Percentiles rank a stretch among this genome's conserved stretches.
Evolutionary conservation across 768 basidiomycete genomes (phyloP).

Genomic region (Lentinula sp.): DNA sequence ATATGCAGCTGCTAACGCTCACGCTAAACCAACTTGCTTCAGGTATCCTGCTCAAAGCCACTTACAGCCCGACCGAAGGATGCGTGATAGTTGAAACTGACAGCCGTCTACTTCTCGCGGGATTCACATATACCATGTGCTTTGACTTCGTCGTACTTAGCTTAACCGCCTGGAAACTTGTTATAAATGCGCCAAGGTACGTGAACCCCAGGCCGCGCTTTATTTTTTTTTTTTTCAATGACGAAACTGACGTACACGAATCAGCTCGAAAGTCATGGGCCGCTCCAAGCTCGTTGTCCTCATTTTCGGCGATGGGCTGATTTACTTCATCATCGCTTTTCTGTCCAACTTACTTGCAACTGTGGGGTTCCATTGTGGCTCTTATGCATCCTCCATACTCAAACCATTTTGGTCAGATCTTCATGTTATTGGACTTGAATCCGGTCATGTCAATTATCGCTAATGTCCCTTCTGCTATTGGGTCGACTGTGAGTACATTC

Average conservation of each 20-base stretch:
- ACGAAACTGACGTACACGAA: too few relatives aligned
- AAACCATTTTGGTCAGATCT: constrained; percentile 22
- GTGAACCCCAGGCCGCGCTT: constrained; percentile 34
- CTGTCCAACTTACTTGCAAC: constrained; percentile 59
- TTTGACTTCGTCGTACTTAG: constrained; percentile 63
- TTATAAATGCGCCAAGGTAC: constrained; percentile 27
- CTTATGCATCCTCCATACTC: neutral
- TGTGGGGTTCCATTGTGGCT: constrained; percentile 19
- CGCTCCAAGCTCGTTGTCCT: constrained; percentile 26
- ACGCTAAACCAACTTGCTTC: neutral
- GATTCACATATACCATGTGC: constrained; percentile 71
- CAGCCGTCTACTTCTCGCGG: constrained; percentile 55
- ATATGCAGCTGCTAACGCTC: neutral
- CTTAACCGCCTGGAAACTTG: constrained; percentile 59
- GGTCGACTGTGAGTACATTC: constrained; percentile 45
- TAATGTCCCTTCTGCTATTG: constrained; percentile 51
- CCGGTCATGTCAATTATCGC: constrained; percentile 50
- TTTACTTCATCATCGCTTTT: constrained; percentile 78
- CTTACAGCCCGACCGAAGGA: constrained; percentile 40
- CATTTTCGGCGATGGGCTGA: constrained; percentile 58
- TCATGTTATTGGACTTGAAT: constrained; percentile 49
- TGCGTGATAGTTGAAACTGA: constrained; percentile 59
- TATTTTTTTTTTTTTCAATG: too few relatives aligned
- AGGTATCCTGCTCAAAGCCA: constrained; percentile 60
- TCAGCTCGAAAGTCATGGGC: constrained; percentile 11